Evolutionary conservation across 371 early-diverging fungal genomes (phyloP), one percentile per base, ranked within the genome.

Genomic region (Cokeromyces recurvatus): DNA sequence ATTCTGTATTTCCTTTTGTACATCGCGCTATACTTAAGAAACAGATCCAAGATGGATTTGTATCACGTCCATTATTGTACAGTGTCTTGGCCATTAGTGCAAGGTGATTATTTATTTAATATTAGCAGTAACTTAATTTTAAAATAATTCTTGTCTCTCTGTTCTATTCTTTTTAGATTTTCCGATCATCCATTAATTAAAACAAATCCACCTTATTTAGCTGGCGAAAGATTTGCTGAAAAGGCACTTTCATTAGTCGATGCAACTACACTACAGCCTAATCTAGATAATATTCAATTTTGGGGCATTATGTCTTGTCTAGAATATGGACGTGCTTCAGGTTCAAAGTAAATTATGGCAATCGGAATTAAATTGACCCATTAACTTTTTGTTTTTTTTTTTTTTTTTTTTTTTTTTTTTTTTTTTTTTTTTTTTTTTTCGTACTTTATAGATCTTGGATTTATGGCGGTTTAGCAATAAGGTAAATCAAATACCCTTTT

Each of bases 401-500:
- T n/a, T n/a, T n/a, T n/a, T n/a, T n/a, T n/a, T n/a, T n/a, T n/a
- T n/a, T n/a, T n/a, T n/a, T n/a, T n/a, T n/a, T n/a, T n/a, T n/a
- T n/a, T n/a, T n/a, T n/a, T n/a, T n/a, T n/a, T n/a, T n/a, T n/a
- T n/a, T n/a, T n/a, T n/a, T n/a, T n/a, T n/a, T n/a, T n/a, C n/a
- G n/a, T 29, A 19, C 36, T 38, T 45, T 20, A 41, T 32, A 68
- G 79, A 17, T 68, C 82, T 0, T 85, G 84, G 84, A 77, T 82
- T 64, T 85, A 80, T 56, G 74, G 71, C 11, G 79, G 82, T n/a
- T 65, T 83, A 54, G 83, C 85, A 7, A 62, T 82, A 35, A 53
- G 63, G 62, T 57, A 57, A 36, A 17, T n/a, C 24, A 42, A 14
- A 17, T 20, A 14, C 6, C 7, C n/a, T n/a, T n/a, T n/a, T n/a